phyloP scores from a whole-genome alignment of 768 basidiomycete genomes.

The Fistulinella prunicolor region DNA sequence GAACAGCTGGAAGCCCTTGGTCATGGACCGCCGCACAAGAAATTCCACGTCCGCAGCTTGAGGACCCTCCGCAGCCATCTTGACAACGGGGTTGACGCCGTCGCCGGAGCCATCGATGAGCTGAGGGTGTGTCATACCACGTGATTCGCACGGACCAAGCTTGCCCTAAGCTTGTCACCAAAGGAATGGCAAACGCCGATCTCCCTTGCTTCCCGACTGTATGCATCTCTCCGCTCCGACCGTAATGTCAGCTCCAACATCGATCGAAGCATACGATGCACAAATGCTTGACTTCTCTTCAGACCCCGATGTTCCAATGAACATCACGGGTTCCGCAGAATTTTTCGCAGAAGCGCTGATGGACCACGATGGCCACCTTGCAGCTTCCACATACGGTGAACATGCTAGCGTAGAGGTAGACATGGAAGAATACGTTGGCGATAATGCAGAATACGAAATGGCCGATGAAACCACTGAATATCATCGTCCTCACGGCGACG shows the following conservation, averaged over 20 bases:
- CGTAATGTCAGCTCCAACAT: conserved; percentile 28
- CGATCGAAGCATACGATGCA: conserved; percentile 54
- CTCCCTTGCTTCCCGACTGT: conserved; percentile 11
- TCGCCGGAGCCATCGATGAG: conserved; percentile 4
- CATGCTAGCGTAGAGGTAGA: conserved; percentile 57
- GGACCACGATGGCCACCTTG: conserved; percentile 52
- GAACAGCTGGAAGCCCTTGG: conserved; percentile 62
- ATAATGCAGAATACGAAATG: conserved; percentile 49
- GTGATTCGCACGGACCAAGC: conserved; percentile 31
- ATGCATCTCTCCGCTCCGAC: conserved; percentile 14
- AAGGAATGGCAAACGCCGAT: conserved; percentile 16
- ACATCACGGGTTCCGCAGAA: conserved; percentile 41
- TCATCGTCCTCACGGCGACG: conserved; percentile 20
- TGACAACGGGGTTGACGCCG: conserved; percentile 1
- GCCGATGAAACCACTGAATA: conserved; percentile 32
- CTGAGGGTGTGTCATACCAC: conserved; percentile 11
- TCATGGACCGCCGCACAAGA: conserved; percentile 63
- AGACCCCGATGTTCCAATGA: conserved; percentile 63
- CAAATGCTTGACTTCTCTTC: conserved; percentile 60
- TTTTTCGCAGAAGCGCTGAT: conserved; percentile 53
- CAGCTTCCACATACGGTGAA: conserved; percentile 25
- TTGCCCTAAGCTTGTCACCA: conserved; percentile 26
- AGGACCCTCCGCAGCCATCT: conserved; percentile 16
- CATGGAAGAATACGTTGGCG: conserved; percentile 55
- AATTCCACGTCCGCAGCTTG: conserved; percentile 60